Evolutionary conservation across 352 stramenopile species (phyloP), one percentile per base, ranked within the genome.

Genomic region (Thraustochytrium sp.): DNA sequence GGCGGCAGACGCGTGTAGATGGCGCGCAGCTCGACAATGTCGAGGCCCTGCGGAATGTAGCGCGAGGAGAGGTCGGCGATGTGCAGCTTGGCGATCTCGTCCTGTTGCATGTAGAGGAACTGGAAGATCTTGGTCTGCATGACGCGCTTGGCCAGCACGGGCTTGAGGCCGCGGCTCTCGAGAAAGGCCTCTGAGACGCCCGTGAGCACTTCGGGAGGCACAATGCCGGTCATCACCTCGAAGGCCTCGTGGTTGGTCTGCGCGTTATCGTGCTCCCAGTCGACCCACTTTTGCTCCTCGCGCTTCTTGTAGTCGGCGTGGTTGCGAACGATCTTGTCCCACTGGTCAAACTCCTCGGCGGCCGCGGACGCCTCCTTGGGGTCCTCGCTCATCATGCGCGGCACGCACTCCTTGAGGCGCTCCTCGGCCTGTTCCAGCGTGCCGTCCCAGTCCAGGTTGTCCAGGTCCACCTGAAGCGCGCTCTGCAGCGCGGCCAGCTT

Each of bases 261-360:
- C 18, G 26, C 34, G 37, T 87, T 46, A 29, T 84, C 46, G 21
- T 18, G 55, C 36, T 86, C 77, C 85, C 85, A 88, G 44, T 85
- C 31, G 18, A 82, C n/a, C n/a, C 76, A 85, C 54, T 88, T 84
- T 23, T 82, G 23, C 53, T 82, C 84, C 49, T 88, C 78, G 72
- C 86, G 85, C 76, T 87, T 80, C 62, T 84, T 68, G 65, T 88
- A 88, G 40, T 87, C 85, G 2, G 84, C 85, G 77, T 88, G 76
- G 85, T 88, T 87, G 59, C 85, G 76, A 29, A 88, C 86, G 29
- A 86, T 86, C 46, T 87, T 74, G 63, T 88, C 85, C 76, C 85
- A 88, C 56, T 83, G 54, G 29, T 88, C 85, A 29, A 88, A 86
- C 16, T 88, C 85, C 51, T 83, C 51, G 26, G 84, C 37, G 21